Evolutionary conservation across 1,284 basidiomycete genomes (phyloP).

Genomic region (Trichosporon ovoides): DNA sequence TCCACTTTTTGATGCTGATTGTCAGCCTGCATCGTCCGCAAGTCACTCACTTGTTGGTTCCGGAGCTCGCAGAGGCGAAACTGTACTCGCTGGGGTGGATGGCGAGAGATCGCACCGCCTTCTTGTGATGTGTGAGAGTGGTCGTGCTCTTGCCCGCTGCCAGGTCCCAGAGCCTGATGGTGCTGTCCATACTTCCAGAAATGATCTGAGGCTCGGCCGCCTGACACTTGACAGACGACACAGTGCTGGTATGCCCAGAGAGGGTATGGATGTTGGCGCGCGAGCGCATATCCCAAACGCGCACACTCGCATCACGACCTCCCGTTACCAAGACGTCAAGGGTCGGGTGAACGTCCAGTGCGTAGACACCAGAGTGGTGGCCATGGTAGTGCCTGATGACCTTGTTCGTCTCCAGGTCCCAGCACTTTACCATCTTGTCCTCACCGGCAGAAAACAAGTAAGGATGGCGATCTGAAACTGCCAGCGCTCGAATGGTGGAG

Average conservation of each 20-base stretch:
- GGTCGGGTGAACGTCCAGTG: constrained; percentile 83
- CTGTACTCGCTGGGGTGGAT: constrained; percentile 94
- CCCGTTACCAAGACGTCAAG: constrained; percentile 91
- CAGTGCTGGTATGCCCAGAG: constrained; percentile 86
- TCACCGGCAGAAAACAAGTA: constrained; percentile 97
- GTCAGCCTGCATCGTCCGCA: neutral
- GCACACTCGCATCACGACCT: constrained; percentile 88
- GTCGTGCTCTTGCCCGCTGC: constrained; percentile 94
- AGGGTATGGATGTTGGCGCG: constrained; percentile 93
- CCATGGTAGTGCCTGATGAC: constrained; percentile 98
- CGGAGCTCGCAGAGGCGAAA: constrained; percentile 89
- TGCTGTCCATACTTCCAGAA: constrained; percentile 97
- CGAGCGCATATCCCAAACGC: constrained; percentile 98
- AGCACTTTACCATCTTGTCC: constrained; percentile 99
- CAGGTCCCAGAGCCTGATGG: constrained; percentile 95
- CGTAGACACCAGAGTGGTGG: constrained; percentile 92
- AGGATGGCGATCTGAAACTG: constrained; percentile 85
- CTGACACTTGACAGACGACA: constrained; percentile 90
- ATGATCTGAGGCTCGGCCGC: constrained; percentile 96
- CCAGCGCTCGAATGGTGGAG: constrained; percentile 89
- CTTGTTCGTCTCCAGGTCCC: constrained; percentile 98
- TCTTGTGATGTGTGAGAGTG: constrained; percentile 97
- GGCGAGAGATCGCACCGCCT: constrained; percentile 87
- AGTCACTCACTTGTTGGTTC: constrained; percentile 70
- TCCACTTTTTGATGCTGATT: constrained; percentile 92